Base-by-base conservation (phyloP, 306 rosid genomes). In the Sicyos edulis region DNA sequence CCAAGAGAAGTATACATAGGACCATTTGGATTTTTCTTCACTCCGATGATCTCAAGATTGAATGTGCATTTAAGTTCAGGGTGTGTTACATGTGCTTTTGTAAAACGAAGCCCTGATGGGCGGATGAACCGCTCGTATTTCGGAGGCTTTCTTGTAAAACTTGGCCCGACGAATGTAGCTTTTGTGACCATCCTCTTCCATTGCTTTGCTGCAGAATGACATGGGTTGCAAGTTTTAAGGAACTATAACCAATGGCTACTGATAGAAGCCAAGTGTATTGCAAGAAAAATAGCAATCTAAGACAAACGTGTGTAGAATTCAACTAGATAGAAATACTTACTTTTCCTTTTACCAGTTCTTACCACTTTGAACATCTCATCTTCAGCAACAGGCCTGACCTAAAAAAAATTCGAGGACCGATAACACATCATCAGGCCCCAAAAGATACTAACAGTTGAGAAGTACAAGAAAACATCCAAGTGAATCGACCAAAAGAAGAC, bases 171-270 rank as follows among this genome's bases (percentile, higher is more conserved):
- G 79, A 92, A 92, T 56, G 93, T 92, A 58, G 98, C 96, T 82
- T 92, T 92, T 20, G 96, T 90, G 72, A 90, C 82, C 98, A 92
- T 92, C 82, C 98, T 86, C 87, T 92, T 92, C 96, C 96, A 92
- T 74, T 92, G 96, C 80, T 92, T 92, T 44, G 93, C 98, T 92
- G 80, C 19, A 83, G 78, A 52, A 75, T 67, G 42, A 37, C 29
- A 53, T 7, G 4, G 75, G 70, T 26, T 26, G 29, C 10, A 19
- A 13, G 3, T 59, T 22, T 26, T 26, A 17, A 59, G 32, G 42
- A 32, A 42, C n/a, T 42, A 17, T 6, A 6, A 61, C 14, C 74
- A 52, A 54, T 12, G 12, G 32, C 10, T 44, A 20, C 54, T 20
- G 34, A 65, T 24, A 59, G 17, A 59, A 59, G 42, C 61, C 13